Evolutionary conservation across 169 alveolate genomes (phyloP), one percentile per base, ranked within the genome.

Genomic region (Cryptosporidium felis): DNA sequence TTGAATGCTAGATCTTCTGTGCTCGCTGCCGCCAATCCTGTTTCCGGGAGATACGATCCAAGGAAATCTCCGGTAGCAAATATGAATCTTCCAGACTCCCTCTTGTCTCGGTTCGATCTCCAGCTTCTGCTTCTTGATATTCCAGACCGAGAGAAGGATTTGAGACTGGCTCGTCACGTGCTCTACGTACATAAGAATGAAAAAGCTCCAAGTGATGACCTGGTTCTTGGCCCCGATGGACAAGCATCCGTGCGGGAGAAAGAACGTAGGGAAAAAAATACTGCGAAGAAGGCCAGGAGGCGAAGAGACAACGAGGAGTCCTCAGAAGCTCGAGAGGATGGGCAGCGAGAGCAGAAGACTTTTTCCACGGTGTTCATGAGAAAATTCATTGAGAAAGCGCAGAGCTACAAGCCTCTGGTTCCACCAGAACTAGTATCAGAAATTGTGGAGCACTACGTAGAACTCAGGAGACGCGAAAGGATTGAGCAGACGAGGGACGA

Each of bases 21-120:
- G 28, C 88, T 98, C 88, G 99, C 99, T 0, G 99, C 99, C 8
- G 99, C 99, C 5, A 98, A 98, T 89, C 99, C 99, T 5, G 88
- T 95, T 12, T 95, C 95, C 80, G 99, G 99, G 2, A 93, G 98
- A 81, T 98, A 98, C 88, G 98, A 97, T 82, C 93, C 94, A 23
- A 95, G 93, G 67, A 89, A 94, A 65, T 85, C 96, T 12, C 95
- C 96, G 56, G 97, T 93, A 85, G 96, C 95, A 81, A 98, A 98
- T 93, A 96, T 98, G 82, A 97, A 97, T 88, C 89, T 98, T 36
- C 99, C 99, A 10, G 98, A 98, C n/a, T 99, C 99, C 0, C 91
- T 98, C 42, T 91, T 98, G 47, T 94, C 99, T 5, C 95, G 98
- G 80, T 98, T 98, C 89, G 99, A 98, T 90, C 88, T 98, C 38